Conservation (phyloP, 768 basidiomycete genomes). For the Myochromella boudieri region DNA sequence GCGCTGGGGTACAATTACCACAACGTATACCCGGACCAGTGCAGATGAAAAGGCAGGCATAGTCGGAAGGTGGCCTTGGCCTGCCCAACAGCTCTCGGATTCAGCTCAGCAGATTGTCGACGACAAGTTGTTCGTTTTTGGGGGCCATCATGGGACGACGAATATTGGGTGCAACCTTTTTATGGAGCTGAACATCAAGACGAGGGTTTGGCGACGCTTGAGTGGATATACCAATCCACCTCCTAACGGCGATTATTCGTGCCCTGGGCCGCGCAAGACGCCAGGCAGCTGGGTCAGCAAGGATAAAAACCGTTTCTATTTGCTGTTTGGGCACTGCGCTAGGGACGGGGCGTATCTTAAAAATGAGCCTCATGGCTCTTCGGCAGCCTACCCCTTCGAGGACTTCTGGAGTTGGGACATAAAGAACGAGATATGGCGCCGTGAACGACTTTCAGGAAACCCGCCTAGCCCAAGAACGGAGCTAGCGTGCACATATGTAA, state of each 20-base stretch:
- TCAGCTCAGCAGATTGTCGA: constrained; percentile 24
- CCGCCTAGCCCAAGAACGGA: constrained; percentile 31
- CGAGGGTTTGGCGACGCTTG: constrained; percentile 21
- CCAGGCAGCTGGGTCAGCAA: constrained; percentile 34
- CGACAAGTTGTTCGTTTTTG: constrained; percentile 38
- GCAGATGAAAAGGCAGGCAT: constrained; percentile 20
- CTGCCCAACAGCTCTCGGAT: constrained; percentile 9
- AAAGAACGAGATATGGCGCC: constrained; percentile 23
- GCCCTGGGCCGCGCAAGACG: constrained; percentile 34
- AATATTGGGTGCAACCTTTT: constrained; percentile 36
- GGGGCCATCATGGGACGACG: constrained; percentile 28
- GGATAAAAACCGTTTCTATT: constrained; percentile 26
- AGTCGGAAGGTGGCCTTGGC: constrained; percentile 25
- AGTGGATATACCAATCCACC: constrained; percentile 20
- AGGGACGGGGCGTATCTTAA: constrained; percentile 25
- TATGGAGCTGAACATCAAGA: constrained; percentile 34
- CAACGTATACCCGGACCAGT: constrained; percentile 19
- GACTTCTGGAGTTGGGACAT: constrained; percentile 35
- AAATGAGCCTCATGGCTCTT: constrained; percentile 22
- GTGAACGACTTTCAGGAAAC: constrained; percentile 30
- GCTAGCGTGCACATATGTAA: constrained; percentile 26
- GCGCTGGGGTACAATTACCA: constrained; percentile 29
- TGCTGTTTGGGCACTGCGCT: constrained; percentile 36
- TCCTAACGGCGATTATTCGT: constrained; percentile 17
- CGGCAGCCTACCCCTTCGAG: constrained; percentile 15